Conservation (phyloP, 495 filamentous ascomycete species). For the Xylaria bambusicola region DNA sequence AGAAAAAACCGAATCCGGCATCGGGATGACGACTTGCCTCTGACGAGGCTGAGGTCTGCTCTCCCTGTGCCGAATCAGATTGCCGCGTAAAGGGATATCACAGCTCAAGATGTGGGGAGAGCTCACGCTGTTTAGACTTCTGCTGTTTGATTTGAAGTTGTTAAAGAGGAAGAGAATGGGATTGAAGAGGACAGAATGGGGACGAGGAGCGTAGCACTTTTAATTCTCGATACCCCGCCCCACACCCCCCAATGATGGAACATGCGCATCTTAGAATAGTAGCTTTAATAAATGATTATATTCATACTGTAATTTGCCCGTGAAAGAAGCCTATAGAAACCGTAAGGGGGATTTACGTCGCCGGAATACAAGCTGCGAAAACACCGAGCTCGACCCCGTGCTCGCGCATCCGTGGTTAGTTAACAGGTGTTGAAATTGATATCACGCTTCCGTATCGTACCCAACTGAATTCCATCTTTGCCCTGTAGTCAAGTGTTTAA, state of each 20-base stretch:
- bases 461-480: conserved; percentile 13
- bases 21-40: no score
- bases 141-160: not conserved
- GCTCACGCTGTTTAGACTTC: not conserved
- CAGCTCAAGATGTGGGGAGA: not conserved
- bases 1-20: no score
- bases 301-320: not conserved
- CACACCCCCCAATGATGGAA: conserved; percentile 2
- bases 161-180: not conserved
- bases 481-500: conserved; percentile 1
- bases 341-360: no score
- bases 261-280: not conserved
- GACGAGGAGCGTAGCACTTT: conserved; percentile 1
- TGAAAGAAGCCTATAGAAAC: not conserved
- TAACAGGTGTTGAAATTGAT: conserved; percentile 5
- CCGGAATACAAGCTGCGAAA: no score
- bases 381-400: no score
- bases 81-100: not conserved
- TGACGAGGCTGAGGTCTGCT: no score
- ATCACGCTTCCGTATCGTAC: conserved; percentile 2
- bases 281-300: conserved; percentile 6
- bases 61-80: not conserved
- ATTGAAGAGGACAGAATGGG: not conserved
- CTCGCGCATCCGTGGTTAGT: no score
- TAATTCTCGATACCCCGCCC: conserved; percentile 8